Evolutionary conservation across 1,139 yeast genomes (phyloP).

Genomic region (Scheffersomyces illinoinensis): DNA sequence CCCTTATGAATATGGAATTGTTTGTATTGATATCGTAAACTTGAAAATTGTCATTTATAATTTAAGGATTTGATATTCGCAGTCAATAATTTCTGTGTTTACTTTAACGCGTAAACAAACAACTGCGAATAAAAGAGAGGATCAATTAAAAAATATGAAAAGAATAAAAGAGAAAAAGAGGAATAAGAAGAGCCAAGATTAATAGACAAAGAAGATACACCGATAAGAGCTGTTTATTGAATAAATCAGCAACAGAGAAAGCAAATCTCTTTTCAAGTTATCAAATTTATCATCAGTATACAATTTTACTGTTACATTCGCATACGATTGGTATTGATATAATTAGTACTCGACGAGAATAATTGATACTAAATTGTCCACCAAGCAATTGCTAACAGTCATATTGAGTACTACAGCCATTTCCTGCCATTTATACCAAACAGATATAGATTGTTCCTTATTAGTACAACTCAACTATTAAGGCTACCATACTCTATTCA

Average conservation of each 20-base stretch:
- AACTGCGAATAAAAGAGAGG: background rate
- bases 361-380: background rate
- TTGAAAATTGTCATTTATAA: background rate
- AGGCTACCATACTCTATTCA: too few relatives aligned
- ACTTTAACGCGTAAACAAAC: background rate
- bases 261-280: background rate
- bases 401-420: background rate
- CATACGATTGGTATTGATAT: too few relatives aligned
- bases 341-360: background rate
- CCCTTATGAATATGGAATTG: background rate
- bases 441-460: background rate
- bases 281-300: too few relatives aligned
- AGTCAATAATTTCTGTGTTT: background rate
- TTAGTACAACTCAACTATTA: background rate
- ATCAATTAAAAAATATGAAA: slow-evolving; percentile 1
- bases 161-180: background rate
- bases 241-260: background rate
- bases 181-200: background rate
- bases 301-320: background rate
- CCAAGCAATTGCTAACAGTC: background rate
- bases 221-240: background rate
- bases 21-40: background rate
- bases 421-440: background rate
- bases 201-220: background rate
- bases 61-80: background rate